Evolutionary conservation across 306 rosid species (phyloP).

Genomic region (Begonia fuchsioides): DNA sequence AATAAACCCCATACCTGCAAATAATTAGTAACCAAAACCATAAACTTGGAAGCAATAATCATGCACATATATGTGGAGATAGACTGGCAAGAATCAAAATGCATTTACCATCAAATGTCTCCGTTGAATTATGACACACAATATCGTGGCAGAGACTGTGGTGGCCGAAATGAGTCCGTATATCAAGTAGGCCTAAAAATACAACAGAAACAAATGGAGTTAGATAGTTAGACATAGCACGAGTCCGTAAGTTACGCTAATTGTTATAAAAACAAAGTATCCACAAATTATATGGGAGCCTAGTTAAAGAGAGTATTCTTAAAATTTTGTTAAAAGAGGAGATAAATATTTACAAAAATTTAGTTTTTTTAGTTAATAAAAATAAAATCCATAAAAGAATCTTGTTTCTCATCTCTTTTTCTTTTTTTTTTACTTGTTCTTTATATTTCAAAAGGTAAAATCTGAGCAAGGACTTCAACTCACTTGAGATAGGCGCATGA

Average conservation of each 20-base stretch:
- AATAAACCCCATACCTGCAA: conserved; percentile 96
- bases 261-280: too few species aligned
- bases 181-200: conserved; percentile 52
- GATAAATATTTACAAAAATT: too few species aligned
- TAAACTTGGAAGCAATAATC: neutral
- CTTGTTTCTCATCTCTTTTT: too few species aligned
- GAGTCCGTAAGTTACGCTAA: too few species aligned
- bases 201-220: conserved; percentile 2
- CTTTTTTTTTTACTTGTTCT: too few species aligned
- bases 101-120: conserved; percentile 85
- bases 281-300: neutral
- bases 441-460: too few species aligned
- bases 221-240: neutral
- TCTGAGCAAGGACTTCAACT: conserved; percentile 12
- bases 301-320: conserved; percentile 1
- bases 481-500: conserved; percentile 52
- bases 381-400: too few species aligned
- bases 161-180: conserved; percentile 57
- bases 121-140: conserved; percentile 78
- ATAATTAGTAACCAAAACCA: neutral
- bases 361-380: too few species aligned
- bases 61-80: neutral
- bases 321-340: too few species aligned
- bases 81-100: neutral
- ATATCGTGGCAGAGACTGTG: conserved; percentile 48